Base-by-base conservation (phyloP, 805 yeast genomes). In the Kodamaea fukazawae region DNA sequence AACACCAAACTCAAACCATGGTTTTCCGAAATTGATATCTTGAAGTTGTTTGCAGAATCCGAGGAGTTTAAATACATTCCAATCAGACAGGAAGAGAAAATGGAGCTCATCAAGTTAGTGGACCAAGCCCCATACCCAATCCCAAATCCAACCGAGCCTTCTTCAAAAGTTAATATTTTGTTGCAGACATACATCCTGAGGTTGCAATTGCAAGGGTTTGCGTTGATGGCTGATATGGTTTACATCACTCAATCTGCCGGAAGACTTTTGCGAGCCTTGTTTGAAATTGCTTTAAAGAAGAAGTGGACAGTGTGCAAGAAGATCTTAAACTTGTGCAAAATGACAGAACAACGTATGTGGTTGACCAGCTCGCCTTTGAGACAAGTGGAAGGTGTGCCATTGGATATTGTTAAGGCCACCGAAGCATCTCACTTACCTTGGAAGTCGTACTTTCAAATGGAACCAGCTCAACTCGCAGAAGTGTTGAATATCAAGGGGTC, bases 181-280 rank as follows among this genome's bases (percentile, higher is more conserved):
- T 63, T 93, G 9, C 99, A 93, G 55, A 77, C 96, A 0, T 88
- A 86, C 52, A 86, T 93, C n/a, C 85, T 96, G 1, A 63, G 81
- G 27, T 65, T 90, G 16, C 65, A 70, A 7, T 66, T 93, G 12
- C 93, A 85, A 1, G 98, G 98, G 0, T 86, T 87, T 65, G 96
- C 97, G 0, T 63, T 95, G 44, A 79, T 84, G 74, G 80, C 96
- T 0, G 99, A 93, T 65, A 88, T 90, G 96, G 73, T 87, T 3
- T 93, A 86, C 56, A 79, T 93, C 29, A 85, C 93, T 0, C 98
- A 93, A 60, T 87, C 95, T 29, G 97, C 96, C 1, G 91, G 95
- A 3, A 75, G 99, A 55, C 61, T 93, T 28, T 68, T 90, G 41
- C 67, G 97, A 42, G 97, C 98, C 0, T 75, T 95, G 46, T 80